Evolutionary conservation across 1,139 yeast species (phyloP).

Genomic region (Blastobotrys aristatus): DNA sequence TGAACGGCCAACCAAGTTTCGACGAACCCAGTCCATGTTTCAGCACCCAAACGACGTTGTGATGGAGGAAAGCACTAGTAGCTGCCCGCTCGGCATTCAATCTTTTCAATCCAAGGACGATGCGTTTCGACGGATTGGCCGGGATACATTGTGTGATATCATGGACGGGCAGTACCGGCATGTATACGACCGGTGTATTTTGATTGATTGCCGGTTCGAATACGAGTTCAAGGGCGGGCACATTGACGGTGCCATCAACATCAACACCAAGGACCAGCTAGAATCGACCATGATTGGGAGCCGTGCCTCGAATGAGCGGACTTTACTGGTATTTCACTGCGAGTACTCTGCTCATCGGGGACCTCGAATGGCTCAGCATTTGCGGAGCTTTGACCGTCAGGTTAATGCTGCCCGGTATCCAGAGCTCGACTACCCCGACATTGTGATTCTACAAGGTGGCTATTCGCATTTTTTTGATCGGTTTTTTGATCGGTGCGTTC

Average conservation of each 20-base stretch:
- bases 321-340: constrained; percentile 78
- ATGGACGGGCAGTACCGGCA: constrained; percentile 51
- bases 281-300: constrained; percentile 40
- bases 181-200: constrained; percentile 53
- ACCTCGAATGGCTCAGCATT: constrained; percentile 83
- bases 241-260: constrained; percentile 73
- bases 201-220: constrained; percentile 87
- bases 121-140: constrained; percentile 68
- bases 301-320: constrained; percentile 10
- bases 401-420: constrained; percentile 75
- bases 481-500: constrained; percentile 53
- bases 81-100: constrained; percentile 26
- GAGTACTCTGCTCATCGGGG: constrained; percentile 92
- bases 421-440: constrained; percentile 75
- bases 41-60: constrained; percentile 42
- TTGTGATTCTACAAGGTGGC: constrained; percentile 86
- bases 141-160: constrained; percentile 57
- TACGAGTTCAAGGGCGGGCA: constrained; percentile 95
- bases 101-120: constrained; percentile 48
- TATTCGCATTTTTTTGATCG: constrained; percentile 69
- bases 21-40: constrained; percentile 66
- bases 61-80: constrained; percentile 21
- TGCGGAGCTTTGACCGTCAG: constrained; percentile 77
- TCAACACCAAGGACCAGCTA: constrained; percentile 63
- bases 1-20: constrained; percentile 35